Percentiles rank a stretch among this genome's conserved stretches.
Evolutionary conservation across 495 filamentous ascomycete species (phyloP).

Genomic region (Acidomyces sp.): DNA sequence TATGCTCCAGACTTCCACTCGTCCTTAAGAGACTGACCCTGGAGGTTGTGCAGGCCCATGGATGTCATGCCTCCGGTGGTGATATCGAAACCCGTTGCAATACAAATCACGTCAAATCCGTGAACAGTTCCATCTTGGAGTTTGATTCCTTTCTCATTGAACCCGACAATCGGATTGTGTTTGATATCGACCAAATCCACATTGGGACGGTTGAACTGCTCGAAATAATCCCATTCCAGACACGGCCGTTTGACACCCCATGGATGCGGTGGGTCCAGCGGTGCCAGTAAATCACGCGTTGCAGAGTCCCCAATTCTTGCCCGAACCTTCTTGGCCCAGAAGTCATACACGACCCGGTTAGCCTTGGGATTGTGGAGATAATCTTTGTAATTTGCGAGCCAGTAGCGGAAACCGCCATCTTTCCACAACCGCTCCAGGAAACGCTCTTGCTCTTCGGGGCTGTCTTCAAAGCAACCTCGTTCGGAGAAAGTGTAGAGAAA

Average conservation of each 20-base stretch:
- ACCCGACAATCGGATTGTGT: constrained; percentile 36
- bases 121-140: constrained; percentile 28
- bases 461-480: constrained; percentile 35
- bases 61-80: constrained; percentile 36
- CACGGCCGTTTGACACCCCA: constrained; percentile 44
- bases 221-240: constrained; percentile 43
- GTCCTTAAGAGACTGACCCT: constrained; percentile 30
- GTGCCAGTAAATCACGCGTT: constrained; percentile 39
- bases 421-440: constrained; percentile 37
- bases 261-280: constrained; percentile 37
- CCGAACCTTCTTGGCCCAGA: constrained; percentile 42
- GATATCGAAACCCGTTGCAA: constrained; percentile 44
- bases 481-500: constrained; percentile 33
- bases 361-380: constrained; percentile 31
- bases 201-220: constrained; percentile 41
- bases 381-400: constrained; percentile 40
- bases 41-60: constrained; percentile 34
- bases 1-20: constrained; percentile 35
- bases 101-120: constrained; percentile 36
- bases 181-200: constrained; percentile 41
- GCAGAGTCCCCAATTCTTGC: constrained; percentile 36
- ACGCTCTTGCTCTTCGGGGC: constrained; percentile 32
- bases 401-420: constrained; percentile 37
- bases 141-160: constrained; percentile 35
- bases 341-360: constrained; percentile 39